phyloP scores from a whole-genome alignment of 306 rosid genomes.

The Clitoria ternatea region DNA sequence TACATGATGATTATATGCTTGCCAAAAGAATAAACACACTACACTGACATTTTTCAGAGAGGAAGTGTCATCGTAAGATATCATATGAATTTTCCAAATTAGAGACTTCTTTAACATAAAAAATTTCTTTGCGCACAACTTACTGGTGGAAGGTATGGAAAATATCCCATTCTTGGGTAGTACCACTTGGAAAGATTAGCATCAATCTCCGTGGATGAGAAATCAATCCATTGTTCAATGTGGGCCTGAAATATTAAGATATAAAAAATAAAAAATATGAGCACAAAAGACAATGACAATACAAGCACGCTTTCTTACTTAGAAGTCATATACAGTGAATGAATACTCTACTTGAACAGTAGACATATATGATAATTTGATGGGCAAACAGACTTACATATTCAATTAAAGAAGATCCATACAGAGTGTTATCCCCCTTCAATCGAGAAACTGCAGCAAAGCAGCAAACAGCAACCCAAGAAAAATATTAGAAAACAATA shows the following conservation, averaged over 20 bases:
- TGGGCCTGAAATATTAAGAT: slow-evolving; percentile 52
- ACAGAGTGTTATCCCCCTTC: slow-evolving; percentile 43
- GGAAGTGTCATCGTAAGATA: background rate
- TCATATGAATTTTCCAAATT: background rate
- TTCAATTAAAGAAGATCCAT: slow-evolving; percentile 64
- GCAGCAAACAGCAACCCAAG: slow-evolving; percentile 25
- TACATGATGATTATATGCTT: background rate
- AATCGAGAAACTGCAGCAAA: slow-evolving; percentile 58
- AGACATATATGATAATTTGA: background rate
- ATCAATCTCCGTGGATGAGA: slow-evolving; percentile 69
- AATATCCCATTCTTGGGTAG: slow-evolving; percentile 39
- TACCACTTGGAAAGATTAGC: slow-evolving; percentile 40
- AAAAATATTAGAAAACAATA: background rate
- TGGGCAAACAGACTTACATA: slow-evolving; percentile 36
- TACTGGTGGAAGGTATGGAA: slow-evolving; percentile 60
- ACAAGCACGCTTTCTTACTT: background rate
- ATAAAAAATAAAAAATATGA: background rate
- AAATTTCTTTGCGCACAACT: slow-evolving; percentile 18
- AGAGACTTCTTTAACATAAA: background rate
- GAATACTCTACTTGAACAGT: background rate
- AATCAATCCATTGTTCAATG: slow-evolving; percentile 90
- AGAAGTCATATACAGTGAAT: background rate
- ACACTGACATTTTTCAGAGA: background rate
- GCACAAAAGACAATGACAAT: background rate
- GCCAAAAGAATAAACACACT: background rate